A percentile compares a stretch with the other conserved stretches of the same genome.
These are phyloP conservation scores for Gyrodon lividus DNA, from an alignment of 768 basidiomycete genomes.

Conservation along the genomic window DNA sequence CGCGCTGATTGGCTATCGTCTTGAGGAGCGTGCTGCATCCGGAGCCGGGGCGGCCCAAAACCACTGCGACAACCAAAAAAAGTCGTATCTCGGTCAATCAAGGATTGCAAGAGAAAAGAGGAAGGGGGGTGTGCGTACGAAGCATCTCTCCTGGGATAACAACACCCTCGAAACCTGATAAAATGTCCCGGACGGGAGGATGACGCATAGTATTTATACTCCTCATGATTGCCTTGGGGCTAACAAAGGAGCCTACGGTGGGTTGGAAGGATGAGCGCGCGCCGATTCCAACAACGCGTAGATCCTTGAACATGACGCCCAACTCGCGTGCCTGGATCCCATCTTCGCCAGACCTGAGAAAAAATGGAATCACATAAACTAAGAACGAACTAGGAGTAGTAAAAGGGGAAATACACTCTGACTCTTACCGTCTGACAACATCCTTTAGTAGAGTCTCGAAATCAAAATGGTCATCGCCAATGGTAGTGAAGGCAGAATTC, in stretches of 20 bases:
- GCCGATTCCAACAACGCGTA: conserved; percentile 51
- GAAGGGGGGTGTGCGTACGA: conserved; percentile 44
- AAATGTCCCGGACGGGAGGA: conserved; percentile 62
- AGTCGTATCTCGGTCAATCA: no score
- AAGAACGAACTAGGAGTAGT: background rate
- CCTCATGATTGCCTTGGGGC: conserved; percentile 39
- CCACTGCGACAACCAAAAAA: conserved; percentile 47
- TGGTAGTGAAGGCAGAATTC: background rate
- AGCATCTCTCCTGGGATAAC: conserved; percentile 76
- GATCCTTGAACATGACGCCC: conserved; percentile 50
- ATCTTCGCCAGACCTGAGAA: conserved; percentile 32
- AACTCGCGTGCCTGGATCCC: conserved; percentile 40
- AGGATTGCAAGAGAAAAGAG: background rate
- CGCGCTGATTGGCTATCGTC: conserved; percentile 46
- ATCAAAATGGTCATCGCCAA: conserved; percentile 1
- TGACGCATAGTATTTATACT: conserved; percentile 47
- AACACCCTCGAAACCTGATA: conserved; percentile 62
- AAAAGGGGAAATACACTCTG: background rate
- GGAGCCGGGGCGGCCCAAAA: conserved; percentile 80
- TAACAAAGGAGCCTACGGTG: conserved; percentile 53
- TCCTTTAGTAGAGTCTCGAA: conserved; percentile 16
- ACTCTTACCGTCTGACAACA: conserved; percentile 13
- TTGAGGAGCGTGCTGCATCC: conserved; percentile 52
- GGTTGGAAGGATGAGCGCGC: conserved; percentile 43
- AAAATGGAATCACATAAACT: background rate